These are phyloP conservation scores for Agrocybe praecox DNA, from an alignment of 768 basidiomycete genomes.

Conservation along the genomic window DNA sequence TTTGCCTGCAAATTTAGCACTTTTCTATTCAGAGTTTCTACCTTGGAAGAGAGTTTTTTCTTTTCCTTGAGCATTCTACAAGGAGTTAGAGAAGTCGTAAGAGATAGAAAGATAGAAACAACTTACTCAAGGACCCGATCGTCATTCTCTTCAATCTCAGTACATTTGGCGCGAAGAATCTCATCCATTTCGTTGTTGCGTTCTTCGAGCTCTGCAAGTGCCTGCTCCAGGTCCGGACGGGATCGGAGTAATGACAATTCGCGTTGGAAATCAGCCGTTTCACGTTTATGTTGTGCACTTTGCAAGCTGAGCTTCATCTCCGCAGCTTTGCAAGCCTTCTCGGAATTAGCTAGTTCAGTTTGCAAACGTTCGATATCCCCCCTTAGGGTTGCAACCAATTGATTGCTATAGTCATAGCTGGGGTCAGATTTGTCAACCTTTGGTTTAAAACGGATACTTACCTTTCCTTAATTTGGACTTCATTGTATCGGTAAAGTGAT, in stretches of 20 bases:
- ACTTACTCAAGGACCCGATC: constrained; percentile 79
- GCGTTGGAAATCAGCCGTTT: constrained; percentile 56
- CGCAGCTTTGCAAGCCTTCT: constrained; percentile 60
- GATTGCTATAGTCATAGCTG: constrained; percentile 43
- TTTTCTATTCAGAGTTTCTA: constrained; percentile 74
- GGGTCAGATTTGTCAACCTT: not conserved
- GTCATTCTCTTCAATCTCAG: constrained; percentile 85
- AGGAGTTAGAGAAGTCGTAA: constrained; percentile 6
- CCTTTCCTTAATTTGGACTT: constrained; percentile 68
- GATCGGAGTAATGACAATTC: constrained; percentile 56
- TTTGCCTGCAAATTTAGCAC: constrained; percentile 73
- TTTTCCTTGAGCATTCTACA: constrained; percentile 81
- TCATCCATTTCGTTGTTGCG: constrained; percentile 79
- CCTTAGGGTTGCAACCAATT: constrained; percentile 38
- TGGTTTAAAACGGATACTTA: constrained; percentile 25
- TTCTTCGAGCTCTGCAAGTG: constrained; percentile 64
- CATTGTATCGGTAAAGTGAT: constrained; percentile 63
- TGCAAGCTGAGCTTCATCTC: constrained; percentile 70
- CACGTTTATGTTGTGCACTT: constrained; percentile 67
- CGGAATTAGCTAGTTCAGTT: constrained; percentile 49
- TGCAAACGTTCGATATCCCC: constrained; percentile 43
- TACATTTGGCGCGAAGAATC: constrained; percentile 64
- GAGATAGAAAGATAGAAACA: not conserved
- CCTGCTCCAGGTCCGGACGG: constrained; percentile 56
- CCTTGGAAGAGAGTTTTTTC: constrained; percentile 71